Base-by-base conservation (phyloP, 2,329 filamentous ascomycete genomes). In the Fusarium chuoi region DNA sequence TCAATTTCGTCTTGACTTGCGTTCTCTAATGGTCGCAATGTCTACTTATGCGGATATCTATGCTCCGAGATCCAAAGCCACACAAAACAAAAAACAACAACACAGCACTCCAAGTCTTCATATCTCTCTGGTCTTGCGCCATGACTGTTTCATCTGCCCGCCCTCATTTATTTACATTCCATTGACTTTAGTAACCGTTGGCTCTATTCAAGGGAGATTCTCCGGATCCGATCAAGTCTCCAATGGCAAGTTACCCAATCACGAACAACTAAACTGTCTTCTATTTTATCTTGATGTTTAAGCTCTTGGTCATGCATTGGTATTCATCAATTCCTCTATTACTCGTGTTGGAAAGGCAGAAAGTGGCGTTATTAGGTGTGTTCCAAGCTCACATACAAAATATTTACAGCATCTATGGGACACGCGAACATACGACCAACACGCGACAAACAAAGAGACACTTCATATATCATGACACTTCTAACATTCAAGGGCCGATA, bases 381-480 rank as follows among this genome's bases (percentile, higher is more conserved):
- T 20, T 65, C 42, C n/a, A 54, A 35, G 24, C 54, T 35, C 54
- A 60, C 12, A 38, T 33, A 24, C 39, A 46, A 41, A 65, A 24
- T n/a, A 45, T 35, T 42, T 24, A 24, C 55, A 36, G n/a, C 24
- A 39, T 54, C 44, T 65, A 49, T 45, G 62, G 45, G 49, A 52
- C 33, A 20, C 39, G 15, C 46, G 48, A 77, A 66, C 75, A 68
- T 76, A 75, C 71, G 71, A 75, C 61, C 46, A 74, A 48, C 75
- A 68, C 44, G 61, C 75, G 65, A 77, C 59, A 54, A 75, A 68
- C 63, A 70, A 70, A 63, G 69, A 64, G 28, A 74, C 57, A 41
- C 44, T 15, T 49, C 51, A 44, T 30, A 20, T 30, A 66, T 70
- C 64, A 55, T 51, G 58, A 62, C 66, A 74, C 41, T 41, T 42